These are phyloP conservation scores for Scheffersomyces illinoinensis DNA, from an alignment of 1,139 yeast genomes.

Conservation along the genomic window DNA sequence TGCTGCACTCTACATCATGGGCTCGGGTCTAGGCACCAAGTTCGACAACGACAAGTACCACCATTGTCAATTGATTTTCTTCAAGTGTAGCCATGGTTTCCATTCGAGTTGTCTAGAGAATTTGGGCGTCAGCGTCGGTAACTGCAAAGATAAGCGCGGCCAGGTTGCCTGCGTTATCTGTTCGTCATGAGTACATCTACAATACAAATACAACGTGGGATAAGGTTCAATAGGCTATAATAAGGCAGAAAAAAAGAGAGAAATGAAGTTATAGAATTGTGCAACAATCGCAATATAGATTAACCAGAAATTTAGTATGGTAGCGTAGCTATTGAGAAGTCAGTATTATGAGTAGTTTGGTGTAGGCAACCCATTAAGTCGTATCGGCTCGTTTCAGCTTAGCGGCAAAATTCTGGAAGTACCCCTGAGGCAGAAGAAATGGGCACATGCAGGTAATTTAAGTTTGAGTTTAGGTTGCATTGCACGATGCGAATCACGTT, in stretches of 20 bases:
- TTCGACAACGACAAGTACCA: constrained; percentile 9
- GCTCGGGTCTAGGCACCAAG: constrained; percentile 5
- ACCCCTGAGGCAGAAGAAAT: neutral
- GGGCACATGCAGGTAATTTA: neutral
- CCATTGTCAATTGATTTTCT: constrained; percentile 28
- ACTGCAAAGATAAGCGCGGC: neutral
- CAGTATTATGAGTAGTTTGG: neutral
- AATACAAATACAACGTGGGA: neutral
- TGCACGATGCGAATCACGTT: neutral
- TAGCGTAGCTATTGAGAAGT: neutral
- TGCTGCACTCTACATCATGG: constrained; percentile 8
- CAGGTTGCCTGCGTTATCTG: neutral
- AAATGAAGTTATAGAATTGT: neutral
- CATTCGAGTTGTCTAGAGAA: constrained; percentile 58
- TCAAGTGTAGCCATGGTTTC: constrained; percentile 61
- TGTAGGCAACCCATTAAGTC: no score
- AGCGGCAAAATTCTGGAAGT: neutral
- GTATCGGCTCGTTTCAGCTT: neutral
- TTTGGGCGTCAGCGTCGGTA: constrained; percentile 6
- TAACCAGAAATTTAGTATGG: no score
- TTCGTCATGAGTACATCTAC: neutral
- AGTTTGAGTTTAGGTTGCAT: neutral
- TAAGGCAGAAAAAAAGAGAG: neutral
- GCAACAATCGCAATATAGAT: neutral
- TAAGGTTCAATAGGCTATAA: neutral